Evolutionary conservation across 169 alveolate genomes (phyloP), one percentile per base, ranked within the genome.

Genomic region (Eimeria falciformis): DNA sequence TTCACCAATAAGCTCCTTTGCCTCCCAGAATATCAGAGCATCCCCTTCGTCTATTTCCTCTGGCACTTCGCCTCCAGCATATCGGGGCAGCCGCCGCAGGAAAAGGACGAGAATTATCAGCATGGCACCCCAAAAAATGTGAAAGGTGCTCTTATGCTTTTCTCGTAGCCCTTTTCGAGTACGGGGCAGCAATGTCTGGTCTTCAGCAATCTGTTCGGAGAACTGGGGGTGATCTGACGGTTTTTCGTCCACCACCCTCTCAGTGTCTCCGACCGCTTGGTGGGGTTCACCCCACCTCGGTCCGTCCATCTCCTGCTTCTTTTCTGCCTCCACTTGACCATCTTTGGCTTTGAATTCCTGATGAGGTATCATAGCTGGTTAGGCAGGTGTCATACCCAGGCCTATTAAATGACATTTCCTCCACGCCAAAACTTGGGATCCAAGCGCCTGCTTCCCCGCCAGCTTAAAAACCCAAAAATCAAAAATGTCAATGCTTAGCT

Each of bases 11-110:
- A 79, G 2, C 29, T n/a, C 33, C 53, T 79, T 79, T 7, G 40
- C 46, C 33, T 79, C 73, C 89, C 89, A 79, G 37, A 43, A 79
- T n/a, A 79, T 2, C 56, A 79, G 46, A 0, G 89, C 75, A n/a
- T 79, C 89, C 3, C 89, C 89, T 14, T 14, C 50, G 0, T 47
- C 55, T 29, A 53, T 1, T 6, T 37, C 4, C 23, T 47, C 56
- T 47, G 55, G 73, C 25, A 3, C 55, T n/a, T 43, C 12, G 45
- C 43, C 89, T n/a, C 89, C 73, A 0, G 89, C 75, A 11, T 53
- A 79, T 14, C 89, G 89, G 55, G 89, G 89, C 5, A 79, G 75
- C 17, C 89, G 75, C 17, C 89, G 89, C n/a, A 79, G 47, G 14
- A 79, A 79, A 1, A 79, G 58, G 4, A 55, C 27, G 6, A 79